Percentiles rank a stretch among this genome's conserved stretches.
These are phyloP conservation scores for Annulohypoxylon maeteangense DNA, from an alignment of 495 filamentous ascomycete species.

Conservation along the genomic window DNA sequence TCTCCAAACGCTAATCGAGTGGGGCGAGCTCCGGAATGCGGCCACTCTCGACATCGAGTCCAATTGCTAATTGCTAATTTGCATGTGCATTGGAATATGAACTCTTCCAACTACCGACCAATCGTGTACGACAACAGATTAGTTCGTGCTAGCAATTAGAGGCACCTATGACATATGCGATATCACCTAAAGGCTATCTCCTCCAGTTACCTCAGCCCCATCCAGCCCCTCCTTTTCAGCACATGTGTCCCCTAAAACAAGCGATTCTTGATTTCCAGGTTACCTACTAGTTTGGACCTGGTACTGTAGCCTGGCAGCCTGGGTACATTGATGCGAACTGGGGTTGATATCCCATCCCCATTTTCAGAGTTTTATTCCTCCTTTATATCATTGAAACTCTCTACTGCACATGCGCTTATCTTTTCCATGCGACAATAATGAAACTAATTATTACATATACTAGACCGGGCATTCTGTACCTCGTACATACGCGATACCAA, in stretches of 20 bases:
- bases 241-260: background rate
- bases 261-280: background rate
- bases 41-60: constrained; percentile 19
- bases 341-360: background rate
- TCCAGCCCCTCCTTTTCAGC: background rate
- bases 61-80: background rate
- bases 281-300: too few relatives aligned
- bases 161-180: constrained; percentile 29
- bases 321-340: background rate
- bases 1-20: constrained; percentile 25
- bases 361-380: background rate
- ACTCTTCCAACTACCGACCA: constrained; percentile 23
- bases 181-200: background rate
- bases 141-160: background rate
- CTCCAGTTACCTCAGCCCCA: background rate
- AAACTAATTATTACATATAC: background rate
- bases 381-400: background rate
- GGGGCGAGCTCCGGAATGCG: constrained; percentile 41
- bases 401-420: background rate
- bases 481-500: background rate
- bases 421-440: background rate
- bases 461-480: background rate
- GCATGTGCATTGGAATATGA: background rate
- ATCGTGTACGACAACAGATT: constrained; percentile 13
- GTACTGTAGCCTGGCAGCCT: too few relatives aligned